Conservation (phyloP, 208 protist genomes). For the Acanthamoeba pearcei region DNA sequence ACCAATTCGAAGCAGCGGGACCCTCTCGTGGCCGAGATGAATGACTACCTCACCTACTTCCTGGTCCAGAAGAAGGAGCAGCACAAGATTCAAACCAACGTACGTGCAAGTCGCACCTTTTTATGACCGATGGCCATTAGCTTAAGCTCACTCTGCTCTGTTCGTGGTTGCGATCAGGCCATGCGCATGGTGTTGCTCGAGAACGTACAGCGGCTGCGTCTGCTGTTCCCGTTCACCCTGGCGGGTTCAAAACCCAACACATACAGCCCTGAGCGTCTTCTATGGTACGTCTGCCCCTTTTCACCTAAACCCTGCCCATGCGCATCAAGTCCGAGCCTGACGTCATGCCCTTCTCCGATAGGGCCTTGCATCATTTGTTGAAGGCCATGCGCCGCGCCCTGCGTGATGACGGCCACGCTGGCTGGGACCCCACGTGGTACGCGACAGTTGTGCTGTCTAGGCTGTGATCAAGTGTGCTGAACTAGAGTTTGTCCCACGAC, state of each 20-base stretch:
- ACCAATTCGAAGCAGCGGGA: slow-evolving; percentile 11
- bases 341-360: not conserved
- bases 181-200: slow-evolving; percentile 62
- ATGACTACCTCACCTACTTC: slow-evolving; percentile 40
- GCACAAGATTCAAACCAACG: slow-evolving; percentile 63
- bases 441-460: not conserved
- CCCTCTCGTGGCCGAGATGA: slow-evolving; percentile 28
- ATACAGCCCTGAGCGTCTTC: slow-evolving; percentile 16
- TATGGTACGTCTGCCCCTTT: not conserved
- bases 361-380: slow-evolving; percentile 54
- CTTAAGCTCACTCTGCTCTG: not conserved
- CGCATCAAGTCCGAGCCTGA: not conserved
- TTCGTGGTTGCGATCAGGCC: not conserved
- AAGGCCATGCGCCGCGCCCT: slow-evolving; percentile 20
- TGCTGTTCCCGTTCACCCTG: slow-evolving; percentile 31
- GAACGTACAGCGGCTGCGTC: slow-evolving; percentile 22
- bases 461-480: not conserved
- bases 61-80: slow-evolving; percentile 58
- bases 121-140: not conserved
- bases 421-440: slow-evolving; percentile 68
- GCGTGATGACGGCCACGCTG: slow-evolving; percentile 37
- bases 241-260: not conserved
- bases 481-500: too few species aligned
- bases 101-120: not conserved
- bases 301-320: not conserved